phyloP scores from a whole-genome alignment of 139 green algal species.

The Chlorella sp. region DNA sequence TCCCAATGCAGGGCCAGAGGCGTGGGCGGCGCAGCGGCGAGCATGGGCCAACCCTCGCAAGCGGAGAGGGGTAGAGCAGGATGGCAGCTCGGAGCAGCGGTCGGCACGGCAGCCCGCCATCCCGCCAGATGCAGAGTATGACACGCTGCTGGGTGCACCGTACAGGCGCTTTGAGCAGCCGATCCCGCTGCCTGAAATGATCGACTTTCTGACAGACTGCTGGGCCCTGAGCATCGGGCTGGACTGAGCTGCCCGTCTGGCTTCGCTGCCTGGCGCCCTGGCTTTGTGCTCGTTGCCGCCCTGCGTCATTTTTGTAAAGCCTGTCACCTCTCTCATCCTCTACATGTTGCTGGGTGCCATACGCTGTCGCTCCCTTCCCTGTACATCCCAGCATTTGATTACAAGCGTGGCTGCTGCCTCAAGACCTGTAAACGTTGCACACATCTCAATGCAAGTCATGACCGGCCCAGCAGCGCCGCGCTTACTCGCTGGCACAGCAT shows the following conservation, averaged over 20 bases:
- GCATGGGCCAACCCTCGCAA: background rate
- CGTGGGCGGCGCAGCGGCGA: slow-evolving; percentile 18
- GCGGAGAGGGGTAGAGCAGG: background rate
- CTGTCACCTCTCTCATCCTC: background rate
- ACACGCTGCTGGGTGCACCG: background rate
- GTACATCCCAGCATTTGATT: background rate
- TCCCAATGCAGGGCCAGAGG: slow-evolving; percentile 11
- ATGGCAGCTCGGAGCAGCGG: background rate
- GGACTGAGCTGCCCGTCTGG: background rate
- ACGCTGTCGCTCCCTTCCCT: too few species aligned
- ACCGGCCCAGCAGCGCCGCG: background rate
- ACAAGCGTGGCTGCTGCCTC: background rate
- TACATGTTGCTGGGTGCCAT: too few species aligned
- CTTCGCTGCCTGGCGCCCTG: background rate
- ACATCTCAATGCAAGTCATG: too few species aligned
- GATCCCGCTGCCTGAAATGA: slow-evolving; percentile 2
- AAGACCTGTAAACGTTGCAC: too few species aligned
- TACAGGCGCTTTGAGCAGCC: background rate
- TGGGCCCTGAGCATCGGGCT: too few species aligned
- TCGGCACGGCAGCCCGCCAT: background rate
- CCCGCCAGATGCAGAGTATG: background rate
- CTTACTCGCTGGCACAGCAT: slow-evolving; percentile 30
- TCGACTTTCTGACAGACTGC: too few species aligned
- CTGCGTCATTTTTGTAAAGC: background rate
- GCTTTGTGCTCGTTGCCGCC: background rate